phyloP scores from a whole-genome alignment of 2,329 filamentous ascomycete species.

The Rugonectria rugulosa region DNA sequence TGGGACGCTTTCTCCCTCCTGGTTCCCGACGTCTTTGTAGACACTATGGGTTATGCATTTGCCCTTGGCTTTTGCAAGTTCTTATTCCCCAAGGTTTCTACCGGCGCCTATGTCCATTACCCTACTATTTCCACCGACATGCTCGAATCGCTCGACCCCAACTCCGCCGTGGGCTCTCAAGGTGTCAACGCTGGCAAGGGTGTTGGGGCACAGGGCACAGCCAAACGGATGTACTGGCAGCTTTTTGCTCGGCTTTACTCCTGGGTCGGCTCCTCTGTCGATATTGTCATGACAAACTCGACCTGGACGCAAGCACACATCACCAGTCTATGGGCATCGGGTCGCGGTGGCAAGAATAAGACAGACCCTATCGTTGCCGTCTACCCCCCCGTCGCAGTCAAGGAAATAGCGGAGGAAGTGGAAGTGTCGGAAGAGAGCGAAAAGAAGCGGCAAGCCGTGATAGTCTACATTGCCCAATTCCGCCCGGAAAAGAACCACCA shows the following conservation, averaged over 20 bases:
- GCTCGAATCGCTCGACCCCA: conserved; percentile 80
- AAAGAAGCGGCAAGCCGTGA: conserved; percentile 69
- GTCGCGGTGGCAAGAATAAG: conserved; percentile 54
- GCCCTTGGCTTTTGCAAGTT: conserved; percentile 82
- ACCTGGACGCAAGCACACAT: conserved; percentile 92
- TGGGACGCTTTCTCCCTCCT: conserved; percentile 94
- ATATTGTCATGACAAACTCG: conserved; percentile 97
- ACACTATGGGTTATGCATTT: conserved; percentile 99
- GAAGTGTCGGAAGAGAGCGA: conserved; percentile 75
- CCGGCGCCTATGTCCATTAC: conserved; percentile 95
- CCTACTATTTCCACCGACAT: conserved; percentile 99
- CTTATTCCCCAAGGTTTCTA: conserved; percentile 82
- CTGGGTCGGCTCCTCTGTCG: conserved; percentile 81
- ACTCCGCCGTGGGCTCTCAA: conserved; percentile 63
- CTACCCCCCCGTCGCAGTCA: conserved; percentile 91
- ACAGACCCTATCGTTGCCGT: conserved; percentile 73
- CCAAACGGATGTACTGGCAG: conserved; percentile 87
- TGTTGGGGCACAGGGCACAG: conserved; percentile 70
- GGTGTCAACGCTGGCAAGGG: conserved; percentile 88
- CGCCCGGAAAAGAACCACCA: conserved; percentile 96
- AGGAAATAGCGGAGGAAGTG: conserved; percentile 79
- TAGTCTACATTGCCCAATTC: conserved; percentile 97
- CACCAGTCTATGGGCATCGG: conserved; percentile 76
- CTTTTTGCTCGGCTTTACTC: conserved; percentile 85
- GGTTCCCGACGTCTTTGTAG: conserved; percentile 91